A percentile compares a stretch with the other conserved stretches of the same genome.
Conservation (phyloP, 192 early-diverging fungal species). For the Chytriomyces sp. region DNA sequence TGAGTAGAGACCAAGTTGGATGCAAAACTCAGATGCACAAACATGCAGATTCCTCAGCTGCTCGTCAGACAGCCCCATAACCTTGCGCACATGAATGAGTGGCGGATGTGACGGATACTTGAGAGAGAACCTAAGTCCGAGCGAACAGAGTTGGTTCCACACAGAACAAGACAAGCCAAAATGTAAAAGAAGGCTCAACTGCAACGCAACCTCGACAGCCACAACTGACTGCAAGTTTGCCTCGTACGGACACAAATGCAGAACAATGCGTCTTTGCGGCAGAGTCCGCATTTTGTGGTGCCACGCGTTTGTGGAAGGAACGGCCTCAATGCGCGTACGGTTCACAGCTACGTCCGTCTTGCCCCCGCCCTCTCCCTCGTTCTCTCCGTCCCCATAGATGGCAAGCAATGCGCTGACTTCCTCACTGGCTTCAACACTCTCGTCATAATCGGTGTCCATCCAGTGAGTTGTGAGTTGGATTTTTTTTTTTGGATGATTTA, state of each 20-base stretch:
- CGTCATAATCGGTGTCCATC: not conserved
- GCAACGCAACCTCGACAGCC: slow-evolving; percentile 20
- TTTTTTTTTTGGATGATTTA: not conserved
- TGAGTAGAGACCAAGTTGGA: no score
- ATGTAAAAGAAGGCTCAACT: not conserved
- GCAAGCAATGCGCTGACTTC: slow-evolving; percentile 18
- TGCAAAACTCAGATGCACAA: not conserved
- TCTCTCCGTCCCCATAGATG: slow-evolving; percentile 14
- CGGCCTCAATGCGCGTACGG: not conserved
- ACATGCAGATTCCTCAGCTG: slow-evolving; percentile 40
- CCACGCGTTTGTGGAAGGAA: slow-evolving; percentile 12
- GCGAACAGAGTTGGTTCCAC: not conserved
- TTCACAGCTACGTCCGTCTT: no score
- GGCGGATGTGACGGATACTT: slow-evolving; percentile 39
- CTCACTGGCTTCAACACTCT: slow-evolving; percentile 9
- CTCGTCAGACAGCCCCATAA: slow-evolving; percentile 36
- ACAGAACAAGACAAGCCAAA: not conserved
- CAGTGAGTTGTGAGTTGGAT: not conserved
- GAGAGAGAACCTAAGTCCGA: slow-evolving; percentile 20
- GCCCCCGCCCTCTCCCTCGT: not conserved
- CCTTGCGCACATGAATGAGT: not conserved
- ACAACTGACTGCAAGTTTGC: slow-evolving; percentile 32
- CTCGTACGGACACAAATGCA: slow-evolving; percentile 24
- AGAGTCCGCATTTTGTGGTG: not conserved
- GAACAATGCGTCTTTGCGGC: not conserved